A percentile compares a stretch with the other conserved stretches of the same genome.
These are phyloP conservation scores for Kickxella alabastrina DNA, from an alignment of 192 early-diverging fungal genomes.

Conservation along the genomic window DNA sequence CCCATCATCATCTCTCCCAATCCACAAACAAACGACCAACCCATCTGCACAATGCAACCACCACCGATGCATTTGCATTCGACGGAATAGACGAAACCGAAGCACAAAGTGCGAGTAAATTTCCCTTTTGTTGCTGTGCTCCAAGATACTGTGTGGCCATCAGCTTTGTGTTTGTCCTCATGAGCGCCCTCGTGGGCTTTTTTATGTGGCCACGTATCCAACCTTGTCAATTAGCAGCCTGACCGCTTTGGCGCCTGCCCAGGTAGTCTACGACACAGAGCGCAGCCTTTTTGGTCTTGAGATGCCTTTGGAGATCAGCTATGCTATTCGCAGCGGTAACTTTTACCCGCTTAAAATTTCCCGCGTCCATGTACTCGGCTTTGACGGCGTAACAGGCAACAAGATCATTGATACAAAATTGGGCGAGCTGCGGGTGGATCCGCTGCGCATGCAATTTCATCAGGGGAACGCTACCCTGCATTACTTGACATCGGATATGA, in stretches of 20 bases:
- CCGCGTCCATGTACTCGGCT: conserved; percentile 18
- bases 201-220: conserved; percentile 45
- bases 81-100: conserved; percentile 4
- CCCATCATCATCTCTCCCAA: conserved; percentile 19
- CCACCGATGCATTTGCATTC: not conserved
- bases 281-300: conserved; percentile 25
- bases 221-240: conserved; percentile 33
- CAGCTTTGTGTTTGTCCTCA: conserved; percentile 24
- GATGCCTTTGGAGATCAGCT: conserved; percentile 39
- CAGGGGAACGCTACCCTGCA: conserved; percentile 5
- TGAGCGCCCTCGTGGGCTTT: conserved; percentile 28
- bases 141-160: conserved; percentile 36
- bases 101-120: conserved; percentile 3
- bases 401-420: conserved; percentile 29
- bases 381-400: conserved; percentile 38
- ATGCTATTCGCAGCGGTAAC: conserved; percentile 45
- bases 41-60: not conserved
- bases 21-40: not conserved
- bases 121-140: conserved; percentile 38
- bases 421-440: conserved; percentile 5
- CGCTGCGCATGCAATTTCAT: conserved; percentile 33
- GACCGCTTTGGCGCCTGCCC: conserved; percentile 15
- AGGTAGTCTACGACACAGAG: conserved; percentile 19
- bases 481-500: conserved; percentile 40
- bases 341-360: conserved; percentile 45